phyloP scores from a whole-genome alignment of 1,284 basidiomycete species.

The Mycena sp. region DNA sequence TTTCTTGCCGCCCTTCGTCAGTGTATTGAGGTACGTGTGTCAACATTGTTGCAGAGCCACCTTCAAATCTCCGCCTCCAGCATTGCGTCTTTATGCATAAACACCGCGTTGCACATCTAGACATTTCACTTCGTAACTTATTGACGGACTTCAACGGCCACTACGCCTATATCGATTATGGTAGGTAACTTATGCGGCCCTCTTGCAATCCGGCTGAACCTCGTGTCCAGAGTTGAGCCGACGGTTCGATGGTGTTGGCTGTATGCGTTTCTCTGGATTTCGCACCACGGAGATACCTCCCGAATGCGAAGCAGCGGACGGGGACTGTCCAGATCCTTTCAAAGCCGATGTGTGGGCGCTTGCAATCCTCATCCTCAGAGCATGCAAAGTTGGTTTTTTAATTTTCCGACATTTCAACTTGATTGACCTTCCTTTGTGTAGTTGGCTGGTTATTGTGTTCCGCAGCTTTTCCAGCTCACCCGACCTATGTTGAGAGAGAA shows the following conservation, averaged over 20 bases:
- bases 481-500: constrained; percentile 65
- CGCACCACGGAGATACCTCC: constrained; percentile 77
- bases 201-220: neutral
- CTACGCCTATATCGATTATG: constrained; percentile 53
- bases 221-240: constrained; percentile 67
- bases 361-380: constrained; percentile 69
- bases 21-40: constrained; percentile 66
- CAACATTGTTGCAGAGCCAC: constrained; percentile 2
- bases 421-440: constrained; percentile 42
- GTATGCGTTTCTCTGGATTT: constrained; percentile 53
- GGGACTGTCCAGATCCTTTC: constrained; percentile 65
- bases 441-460: constrained; percentile 66
- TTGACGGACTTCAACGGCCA: constrained; percentile 68
- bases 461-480: constrained; percentile 65
- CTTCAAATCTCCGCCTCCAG: constrained; percentile 47
- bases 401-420: neutral
- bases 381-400: constrained; percentile 63
- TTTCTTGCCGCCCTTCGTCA: constrained; percentile 72
- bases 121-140: constrained; percentile 76
- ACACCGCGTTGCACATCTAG: constrained; percentile 73
- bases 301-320: constrained; percentile 61
- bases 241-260: constrained; percentile 53
- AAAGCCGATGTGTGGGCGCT: constrained; percentile 80
- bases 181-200: neutral
- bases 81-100: constrained; percentile 77